Base-by-base conservation (phyloP, 306 rosid species). In the Medicago ruthenica region DNA sequence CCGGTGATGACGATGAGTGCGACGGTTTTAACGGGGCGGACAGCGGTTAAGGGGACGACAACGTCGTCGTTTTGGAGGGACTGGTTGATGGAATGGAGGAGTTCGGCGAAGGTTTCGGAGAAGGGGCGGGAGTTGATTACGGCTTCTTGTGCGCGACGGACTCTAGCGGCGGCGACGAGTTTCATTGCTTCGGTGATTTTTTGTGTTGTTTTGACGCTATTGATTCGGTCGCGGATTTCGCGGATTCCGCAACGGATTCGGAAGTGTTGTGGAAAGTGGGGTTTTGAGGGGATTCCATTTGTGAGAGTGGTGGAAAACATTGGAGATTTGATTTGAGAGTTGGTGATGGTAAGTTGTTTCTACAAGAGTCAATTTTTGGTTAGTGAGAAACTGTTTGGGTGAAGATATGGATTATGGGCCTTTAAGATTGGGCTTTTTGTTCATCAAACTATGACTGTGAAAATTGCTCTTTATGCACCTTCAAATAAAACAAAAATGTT, bases 101-200 rank as follows among this genome's bases (percentile, higher is more conserved):
- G 79, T 66, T 83, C 87, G 2, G 75, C 86, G 17, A 92, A 92
- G 71, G 83, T 27, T 76, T 86, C 80, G 0, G 96, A 63, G 45
- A 92, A 92, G 73, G 96, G 96, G 34, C 96, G 83, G 40, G 89
- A 84, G 51, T 71, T 90, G 69, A 92, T 81, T 62, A 90, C 96
- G 7, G 91, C 96, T 53, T 92, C 96, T 74, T 88, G 97, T 7
- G 96, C 96, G 69, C 94, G 84, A 3, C 96, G 92, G 45, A 92
- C 88, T 58, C 85, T 83, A 6, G 97, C 92, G 1, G 88, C 94
- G n/a, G 97, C 76, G 5, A 92, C 92, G 0, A 92, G 91, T 76
- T 83, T 92, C 96, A 92, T 90, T 24, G 93, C 91, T 69, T 90
- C 92, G 14, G 94, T 88, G 83, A 92, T 86, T 77, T 88, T 92